Base-by-base conservation (phyloP, 176 grass and related monocot species). In the Lolium perenne region DNA sequence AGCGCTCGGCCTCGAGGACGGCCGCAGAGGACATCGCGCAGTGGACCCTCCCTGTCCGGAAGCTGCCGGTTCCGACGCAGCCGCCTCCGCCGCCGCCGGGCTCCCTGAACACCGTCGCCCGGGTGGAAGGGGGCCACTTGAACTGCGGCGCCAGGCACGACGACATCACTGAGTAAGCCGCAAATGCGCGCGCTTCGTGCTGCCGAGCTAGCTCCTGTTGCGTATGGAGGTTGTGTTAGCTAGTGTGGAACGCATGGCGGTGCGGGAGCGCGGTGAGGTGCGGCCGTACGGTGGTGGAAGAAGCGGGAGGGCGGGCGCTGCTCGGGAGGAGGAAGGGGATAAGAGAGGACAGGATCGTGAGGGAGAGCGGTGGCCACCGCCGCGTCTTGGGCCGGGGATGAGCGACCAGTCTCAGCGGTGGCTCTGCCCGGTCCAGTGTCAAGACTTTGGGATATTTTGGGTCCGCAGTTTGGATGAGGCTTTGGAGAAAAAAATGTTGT, bases 71-170 rank as follows among this genome's bases (percentile, higher is more conserved):
- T 51, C 21, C 46, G 1, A 46, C 32, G 43, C 63, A 2, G 4
- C 68, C 2, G 13, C 88, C 84, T 72, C 20, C 41, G 13, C 88
- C 84, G 79, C 25, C 26, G 6, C 43, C 38, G 35, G 67, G 80
- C 14, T 87, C 85, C 85, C 89, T 87, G 67, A 49, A 26, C 76
- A 10, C 85, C 49, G 76, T 68, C 9, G 89, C 67, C 5, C 75
- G 48, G 85, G 84, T 79, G 85, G 89, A 84, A 67, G 58, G 67
- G 50, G 49, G 40, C 58, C 85, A 87, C 80, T 91, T 91, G 85
- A 91, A 84, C 89, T 87, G 89, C 89, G 89, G 89, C 25, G 85
- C 85, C 40, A 91, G 85, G 80, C 85, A 87, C 48, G 85, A 87
- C 58, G 85, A 77, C 89, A 91, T 91, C 48, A 6, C 10, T 53